These are phyloP conservation scores for Striga asiatica DNA, from an alignment of 257 asterid species.

Conservation along the genomic window DNA sequence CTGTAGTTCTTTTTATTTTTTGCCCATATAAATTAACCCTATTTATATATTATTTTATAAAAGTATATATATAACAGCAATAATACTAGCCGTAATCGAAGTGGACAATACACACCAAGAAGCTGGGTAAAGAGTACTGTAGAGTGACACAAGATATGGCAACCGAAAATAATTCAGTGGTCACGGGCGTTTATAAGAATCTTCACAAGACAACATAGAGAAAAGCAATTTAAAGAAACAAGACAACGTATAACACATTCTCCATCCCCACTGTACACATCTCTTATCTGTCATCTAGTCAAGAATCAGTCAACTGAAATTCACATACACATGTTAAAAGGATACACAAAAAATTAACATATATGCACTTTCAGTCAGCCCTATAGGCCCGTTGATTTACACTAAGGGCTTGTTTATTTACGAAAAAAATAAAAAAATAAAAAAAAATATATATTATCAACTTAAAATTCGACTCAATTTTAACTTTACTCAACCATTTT, in stretches of 20 bases:
- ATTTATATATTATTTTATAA: too few species aligned
- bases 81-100: too few species aligned
- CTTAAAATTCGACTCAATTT: too few species aligned
- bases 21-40: too few species aligned
- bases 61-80: too few species aligned
- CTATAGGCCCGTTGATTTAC: too few species aligned
- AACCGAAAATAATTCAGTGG: not conserved
- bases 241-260: not conserved
- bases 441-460: not conserved
- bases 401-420: too few species aligned
- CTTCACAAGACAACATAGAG: conserved; percentile 15
- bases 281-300: not conserved
- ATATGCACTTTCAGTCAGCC: not conserved
- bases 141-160: too few species aligned
- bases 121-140: too few species aligned
- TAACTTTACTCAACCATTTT: too few species aligned
- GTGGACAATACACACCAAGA: too few species aligned
- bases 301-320: not conserved
- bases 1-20: too few species aligned
- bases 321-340: not conserved
- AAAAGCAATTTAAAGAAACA: not conserved
- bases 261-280: not conserved
- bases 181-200: conserved; percentile 19
- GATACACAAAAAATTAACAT: not conserved
- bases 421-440: not conserved